These are phyloP conservation scores for Limonium bicolor DNA, from an alignment of 148 eudicot genomes.

Conservation along the genomic window DNA sequence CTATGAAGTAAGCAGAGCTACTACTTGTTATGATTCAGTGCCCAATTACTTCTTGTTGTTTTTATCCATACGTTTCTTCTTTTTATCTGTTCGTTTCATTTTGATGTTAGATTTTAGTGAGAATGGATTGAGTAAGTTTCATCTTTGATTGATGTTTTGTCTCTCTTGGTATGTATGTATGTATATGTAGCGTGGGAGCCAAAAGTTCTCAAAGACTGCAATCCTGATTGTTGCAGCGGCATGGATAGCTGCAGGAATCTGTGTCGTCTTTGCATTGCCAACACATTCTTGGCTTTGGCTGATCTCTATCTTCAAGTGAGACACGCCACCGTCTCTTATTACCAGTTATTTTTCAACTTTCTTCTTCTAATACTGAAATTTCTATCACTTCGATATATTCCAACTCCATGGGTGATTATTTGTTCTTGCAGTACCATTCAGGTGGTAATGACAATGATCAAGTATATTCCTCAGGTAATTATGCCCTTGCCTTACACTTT, in stretches of 20 bases:
- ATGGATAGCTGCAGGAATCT: constrained; percentile 47
- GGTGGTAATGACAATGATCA: constrained; percentile 50
- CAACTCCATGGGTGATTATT: neutral
- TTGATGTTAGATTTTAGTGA: neutral
- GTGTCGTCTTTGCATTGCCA: constrained; percentile 39
- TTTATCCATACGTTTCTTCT: too few relatives aligned
- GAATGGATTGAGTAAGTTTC: neutral
- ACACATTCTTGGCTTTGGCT: constrained; percentile 63
- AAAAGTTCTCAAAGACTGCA: constrained; percentile 47
- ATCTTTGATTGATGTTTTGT: neutral
- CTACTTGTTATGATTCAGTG: too few relatives aligned
- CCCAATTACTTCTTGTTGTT: too few relatives aligned
- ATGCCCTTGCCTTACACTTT: neutral
- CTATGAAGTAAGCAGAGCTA: constrained; percentile 41
- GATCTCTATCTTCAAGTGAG: constrained; percentile 52
- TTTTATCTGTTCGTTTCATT: too few relatives aligned
- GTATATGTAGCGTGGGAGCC: constrained; percentile 59
- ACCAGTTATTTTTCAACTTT: neutral
- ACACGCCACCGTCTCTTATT: neutral
- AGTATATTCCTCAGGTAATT: constrained; percentile 67
- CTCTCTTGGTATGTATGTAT: constrained; percentile 33
- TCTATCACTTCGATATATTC: too few relatives aligned
- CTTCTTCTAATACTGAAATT: too few relatives aligned
- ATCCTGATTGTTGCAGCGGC: constrained; percentile 25
- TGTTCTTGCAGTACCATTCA: constrained; percentile 44